Evolutionary conservation across 2,329 filamentous ascomycete species (phyloP), one percentile per base, ranked within the genome.

Genomic region (Apiospora phragmitis): DNA sequence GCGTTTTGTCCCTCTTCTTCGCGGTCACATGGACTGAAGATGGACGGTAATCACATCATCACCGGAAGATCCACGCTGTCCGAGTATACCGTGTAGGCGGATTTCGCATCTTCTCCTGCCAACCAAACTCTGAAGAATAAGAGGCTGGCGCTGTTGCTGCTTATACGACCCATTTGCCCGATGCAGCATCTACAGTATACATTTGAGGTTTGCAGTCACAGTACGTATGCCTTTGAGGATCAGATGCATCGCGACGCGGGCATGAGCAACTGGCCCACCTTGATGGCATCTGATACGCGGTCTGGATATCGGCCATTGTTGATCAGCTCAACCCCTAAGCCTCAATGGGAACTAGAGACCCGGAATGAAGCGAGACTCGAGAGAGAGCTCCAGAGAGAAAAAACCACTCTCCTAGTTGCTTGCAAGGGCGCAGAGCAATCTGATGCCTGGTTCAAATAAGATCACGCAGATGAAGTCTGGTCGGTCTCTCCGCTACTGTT

Each of bases 131-230:
- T 32, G 55, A 62, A 62, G 32, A 11, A 62, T 32, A 32, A 38
- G 55, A 62, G 32, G 32, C 29, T 62, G 29, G 55, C 18, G 7
- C 18, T 32, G 11, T 8, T 62, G 29, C 18, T 62, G 32, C 55
- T 62, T 4, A 8, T 62, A 11, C 21, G 29, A 32, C 32, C 55
- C 55, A 62, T 62, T 38, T n/a, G 32, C 32, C 55, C 55, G 32
- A 62, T 38, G 55, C 55, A 35, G 55, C 55, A 62, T 62, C 55
- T 62, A 62, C 55, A 62, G 55, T 62, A 62, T 62, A 62, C 18
- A 38, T 62, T 62, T 62, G 29, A 62, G 32, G 55, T 62, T 62
- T 62, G 32, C 55, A 38, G 18, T 62, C 55, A 62, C 55, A 62
- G 55, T 62, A 62, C 38, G 55, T 62, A 62, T 62, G 55, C 32